Conservation (phyloP, 768 basidiomycete species). For the Gyrodon lividus region DNA sequence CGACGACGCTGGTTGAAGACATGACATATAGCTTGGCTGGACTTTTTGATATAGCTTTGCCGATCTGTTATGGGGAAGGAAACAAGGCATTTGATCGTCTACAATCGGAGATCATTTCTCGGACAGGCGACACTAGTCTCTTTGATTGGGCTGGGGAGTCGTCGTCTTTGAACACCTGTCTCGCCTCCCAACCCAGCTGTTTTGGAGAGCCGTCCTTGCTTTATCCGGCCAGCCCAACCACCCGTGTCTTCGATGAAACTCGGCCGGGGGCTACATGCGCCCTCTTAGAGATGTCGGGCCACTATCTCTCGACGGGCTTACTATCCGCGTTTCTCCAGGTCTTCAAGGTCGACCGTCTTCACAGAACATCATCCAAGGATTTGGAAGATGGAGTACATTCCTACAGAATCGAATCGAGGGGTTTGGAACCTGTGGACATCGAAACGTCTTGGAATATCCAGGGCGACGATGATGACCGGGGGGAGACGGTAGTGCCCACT, state of each 20-base stretch:
- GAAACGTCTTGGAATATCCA: background rate
- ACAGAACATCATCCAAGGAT: background rate
- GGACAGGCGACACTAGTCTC: constrained; percentile 5
- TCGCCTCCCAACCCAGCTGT: constrained; percentile 3
- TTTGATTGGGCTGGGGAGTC: constrained; percentile 5
- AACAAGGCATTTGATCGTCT: constrained; percentile 2
- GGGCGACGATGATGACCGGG: background rate
- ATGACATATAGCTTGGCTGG: constrained; percentile 15
- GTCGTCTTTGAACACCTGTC: constrained; percentile 2
- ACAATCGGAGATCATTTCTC: constrained; percentile 1
- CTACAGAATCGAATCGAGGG: background rate
- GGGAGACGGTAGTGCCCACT: background rate
- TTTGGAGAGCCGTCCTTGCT: background rate
- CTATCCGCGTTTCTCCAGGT: background rate
- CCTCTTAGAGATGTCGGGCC: background rate
- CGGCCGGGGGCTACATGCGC: too few relatives aligned
- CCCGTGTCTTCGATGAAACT: background rate
- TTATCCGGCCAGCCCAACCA: background rate
- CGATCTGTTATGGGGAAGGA: constrained; percentile 16
- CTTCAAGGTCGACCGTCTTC: background rate
- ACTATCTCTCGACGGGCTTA: background rate
- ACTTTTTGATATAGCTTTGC: constrained; percentile 9
- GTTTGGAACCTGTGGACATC: background rate
- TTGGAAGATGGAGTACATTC: background rate
- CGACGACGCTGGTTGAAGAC: constrained; percentile 17